Evolutionary conservation across 305 asterid species (phyloP).

Genomic region (Plantago rigida): DNA sequence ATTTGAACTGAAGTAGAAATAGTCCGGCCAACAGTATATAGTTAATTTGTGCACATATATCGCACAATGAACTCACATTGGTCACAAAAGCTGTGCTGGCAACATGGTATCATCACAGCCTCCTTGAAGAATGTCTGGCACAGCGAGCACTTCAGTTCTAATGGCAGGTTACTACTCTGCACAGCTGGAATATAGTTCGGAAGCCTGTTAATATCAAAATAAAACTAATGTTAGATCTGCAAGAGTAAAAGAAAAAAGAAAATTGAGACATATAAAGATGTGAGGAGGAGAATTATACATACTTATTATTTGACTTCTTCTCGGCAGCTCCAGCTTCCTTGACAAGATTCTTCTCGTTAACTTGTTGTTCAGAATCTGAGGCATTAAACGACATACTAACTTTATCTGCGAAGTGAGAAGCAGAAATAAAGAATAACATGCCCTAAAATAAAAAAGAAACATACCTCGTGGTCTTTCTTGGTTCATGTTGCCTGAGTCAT

Average conservation of each 20-base stretch:
- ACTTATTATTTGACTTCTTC: constrained; percentile 39
- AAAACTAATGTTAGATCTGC: constrained; percentile 29
- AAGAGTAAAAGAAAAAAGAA: constrained; percentile 2
- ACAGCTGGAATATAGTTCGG: constrained; percentile 30
- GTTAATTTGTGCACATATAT: background rate
- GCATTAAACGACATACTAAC: constrained; percentile 10
- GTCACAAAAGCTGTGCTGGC: constrained; percentile 89
- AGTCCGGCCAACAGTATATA: too few species aligned
- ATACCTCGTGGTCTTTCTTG: constrained; percentile 40
- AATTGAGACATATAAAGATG: background rate
- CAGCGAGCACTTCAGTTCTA: constrained; percentile 62
- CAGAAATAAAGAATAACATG: constrained; percentile 13
- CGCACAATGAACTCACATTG: constrained; percentile 56
- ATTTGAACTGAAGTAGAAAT: too few species aligned
- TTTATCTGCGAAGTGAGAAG: constrained; percentile 18
- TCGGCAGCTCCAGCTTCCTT: constrained; percentile 32
- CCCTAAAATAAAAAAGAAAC: constrained; percentile 6
- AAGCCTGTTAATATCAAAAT: constrained; percentile 30
- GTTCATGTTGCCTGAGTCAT: constrained; percentile 24
- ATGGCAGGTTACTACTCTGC: constrained; percentile 39
- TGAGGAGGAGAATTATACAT: constrained; percentile 18
- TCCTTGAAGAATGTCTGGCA: constrained; percentile 69
- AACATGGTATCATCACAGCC: constrained; percentile 94
- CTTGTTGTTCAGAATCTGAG: constrained; percentile 40
- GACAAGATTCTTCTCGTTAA: constrained; percentile 27